phyloP scores from a whole-genome alignment of 352 stramenopile species.

The Saprolegnia parasitica region DNA sequence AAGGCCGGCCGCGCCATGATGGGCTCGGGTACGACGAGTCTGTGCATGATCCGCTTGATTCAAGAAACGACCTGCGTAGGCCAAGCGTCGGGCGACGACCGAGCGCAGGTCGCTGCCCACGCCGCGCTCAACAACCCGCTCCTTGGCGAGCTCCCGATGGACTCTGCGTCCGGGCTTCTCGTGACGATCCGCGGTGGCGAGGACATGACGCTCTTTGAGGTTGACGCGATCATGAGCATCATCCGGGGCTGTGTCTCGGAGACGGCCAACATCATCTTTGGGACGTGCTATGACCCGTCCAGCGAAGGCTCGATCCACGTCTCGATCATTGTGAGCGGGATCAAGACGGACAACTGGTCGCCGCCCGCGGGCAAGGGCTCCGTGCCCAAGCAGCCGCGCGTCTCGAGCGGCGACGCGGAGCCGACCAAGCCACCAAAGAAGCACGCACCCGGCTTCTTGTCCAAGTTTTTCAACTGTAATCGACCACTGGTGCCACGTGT shows the following conservation, averaged over 20 bases:
- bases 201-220: constrained; percentile 92
- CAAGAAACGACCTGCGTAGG: constrained; percentile 36
- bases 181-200: constrained; percentile 94
- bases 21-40: constrained; percentile 86
- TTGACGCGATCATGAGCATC: constrained; percentile 85
- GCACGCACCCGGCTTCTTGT: not conserved
- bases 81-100: constrained; percentile 46
- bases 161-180: constrained; percentile 89
- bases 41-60: not conserved
- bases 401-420: not conserved
- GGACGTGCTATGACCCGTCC: constrained; percentile 81
- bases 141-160: constrained; percentile 90
- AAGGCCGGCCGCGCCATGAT: constrained; percentile 94
- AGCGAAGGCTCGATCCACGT: constrained; percentile 77
- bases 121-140: constrained; percentile 94
- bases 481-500: no score
- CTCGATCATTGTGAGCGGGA: constrained; percentile 85
- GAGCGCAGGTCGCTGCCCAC: constrained; percentile 86
- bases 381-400: not conserved
- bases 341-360: constrained; percentile 80
- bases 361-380: constrained; percentile 37
- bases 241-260: constrained; percentile 72
- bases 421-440: not conserved
- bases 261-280: constrained; percentile 88
- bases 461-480: not conserved